A percentile compares a stretch with the other conserved stretches of the same genome.
These are phyloP conservation scores for Hypoxylon sp. DNA, from an alignment of 2,329 filamentous ascomycete species.

Conservation along the genomic window DNA sequence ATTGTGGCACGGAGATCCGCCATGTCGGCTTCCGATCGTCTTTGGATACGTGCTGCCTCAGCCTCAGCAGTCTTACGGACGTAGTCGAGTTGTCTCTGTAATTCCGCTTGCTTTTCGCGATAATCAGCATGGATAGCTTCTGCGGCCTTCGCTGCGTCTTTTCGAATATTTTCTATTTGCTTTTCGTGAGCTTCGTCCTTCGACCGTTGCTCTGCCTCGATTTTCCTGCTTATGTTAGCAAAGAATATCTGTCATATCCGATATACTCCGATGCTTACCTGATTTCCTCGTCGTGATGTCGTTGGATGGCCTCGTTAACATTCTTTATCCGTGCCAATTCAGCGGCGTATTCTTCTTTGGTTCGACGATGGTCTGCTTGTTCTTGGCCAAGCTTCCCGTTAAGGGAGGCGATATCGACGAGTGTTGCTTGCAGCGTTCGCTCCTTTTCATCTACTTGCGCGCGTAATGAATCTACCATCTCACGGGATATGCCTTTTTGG, in stretches of 20 bases:
- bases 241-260: not conserved
- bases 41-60: slow-evolving; percentile 52
- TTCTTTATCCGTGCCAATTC: slow-evolving; percentile 72
- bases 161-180: slow-evolving; percentile 47
- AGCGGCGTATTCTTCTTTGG: slow-evolving; percentile 70
- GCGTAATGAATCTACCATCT: slow-evolving; percentile 88
- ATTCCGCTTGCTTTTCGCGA: slow-evolving; percentile 55
- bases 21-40: slow-evolving; percentile 53
- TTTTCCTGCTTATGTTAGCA: slow-evolving; percentile 53
- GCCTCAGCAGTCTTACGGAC: slow-evolving; percentile 60
- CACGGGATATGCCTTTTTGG: slow-evolving; percentile 92
- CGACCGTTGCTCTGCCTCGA: slow-evolving; percentile 63
- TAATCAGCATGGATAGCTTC: slow-evolving; percentile 54
- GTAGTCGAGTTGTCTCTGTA: slow-evolving; percentile 61
- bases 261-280: slow-evolving; percentile 60
- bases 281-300: slow-evolving; percentile 77
- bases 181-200: slow-evolving; percentile 60
- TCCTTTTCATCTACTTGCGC: slow-evolving; percentile 82
- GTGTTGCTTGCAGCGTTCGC: slow-evolving; percentile 63
- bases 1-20: slow-evolving; percentile 58
- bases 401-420: slow-evolving; percentile 63
- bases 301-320: slow-evolving; percentile 79
- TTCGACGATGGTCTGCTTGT: slow-evolving; percentile 78
- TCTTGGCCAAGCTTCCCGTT: slow-evolving; percentile 77
- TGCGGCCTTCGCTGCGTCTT: slow-evolving; percentile 48